Base-by-base conservation (phyloP, 1,284 basidiomycete species). In the Mycena sp. region DNA sequence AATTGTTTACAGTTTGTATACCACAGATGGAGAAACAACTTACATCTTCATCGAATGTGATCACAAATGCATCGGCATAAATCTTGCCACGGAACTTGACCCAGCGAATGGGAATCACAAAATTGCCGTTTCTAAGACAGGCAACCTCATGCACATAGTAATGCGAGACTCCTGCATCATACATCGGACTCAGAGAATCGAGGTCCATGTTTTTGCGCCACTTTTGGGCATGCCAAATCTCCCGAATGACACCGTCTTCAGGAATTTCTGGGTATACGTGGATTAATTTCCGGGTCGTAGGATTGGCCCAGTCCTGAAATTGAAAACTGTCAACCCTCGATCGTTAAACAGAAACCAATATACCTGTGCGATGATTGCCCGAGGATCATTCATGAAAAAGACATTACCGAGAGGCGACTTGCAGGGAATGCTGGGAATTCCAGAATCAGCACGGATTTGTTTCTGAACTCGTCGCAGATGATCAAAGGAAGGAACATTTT, bases 71-170 rank as follows among this genome's bases (percentile, higher is more conserved):
- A 21, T 61, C 58, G 1, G 51, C 52, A 32, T 26, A 30, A 10
- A 61, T 30, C 17, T 19, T 25, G 5, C 9, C 17, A 1, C 19
- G 2, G 23, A 17, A 48, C 12, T 26, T 53, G 17, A 61, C 23
- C 58, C 58, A 61, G 35, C 29, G 55, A 23, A 61, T 9, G n/a
- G 72, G 74, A 26, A 76, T 70, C 14, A 73, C 63, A 26, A 73
- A 46, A 2, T 25, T 14, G 0, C 71, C 71, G 53, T 66, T 52
- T 17, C 62, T 65, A 3, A 71, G 52, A 1, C 28, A 16, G 14
- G 72, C 72, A 14, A 65, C 58, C 55, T 75, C 72, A 58, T 76
- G 68, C 35, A 76, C 72, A 37, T 70, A 76, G 40, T 69, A 76
- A 32, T 75, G 75, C 0, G 57, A 17, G 14, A 56, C n/a, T 1